Evolutionary conservation across 371 early-diverging fungal species (phyloP).

Genomic region (Mucor mucedo): DNA sequence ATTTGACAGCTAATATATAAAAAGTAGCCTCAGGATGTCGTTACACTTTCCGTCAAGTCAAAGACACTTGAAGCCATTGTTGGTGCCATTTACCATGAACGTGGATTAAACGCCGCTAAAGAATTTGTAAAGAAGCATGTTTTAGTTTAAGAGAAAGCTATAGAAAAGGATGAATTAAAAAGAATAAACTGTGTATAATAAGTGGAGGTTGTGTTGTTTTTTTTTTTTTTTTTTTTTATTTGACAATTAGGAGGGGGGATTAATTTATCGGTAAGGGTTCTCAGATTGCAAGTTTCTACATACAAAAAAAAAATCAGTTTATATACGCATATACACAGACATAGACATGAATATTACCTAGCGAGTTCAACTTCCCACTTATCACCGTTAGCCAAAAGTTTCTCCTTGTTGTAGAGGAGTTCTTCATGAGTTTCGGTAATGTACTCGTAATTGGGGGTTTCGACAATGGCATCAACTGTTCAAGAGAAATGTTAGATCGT

Average conservation of each 20-base stretch:
- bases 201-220: neutral
- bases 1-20: neutral
- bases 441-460: conserved; percentile 96
- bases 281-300: conserved; percentile 63
- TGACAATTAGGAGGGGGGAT: conserved; percentile 2
- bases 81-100: conserved; percentile 35
- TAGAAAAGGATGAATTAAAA: neutral
- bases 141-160: conserved; percentile 9
- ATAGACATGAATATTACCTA: conserved; percentile 40
- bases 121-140: conserved; percentile 32
- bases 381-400: conserved; percentile 96
- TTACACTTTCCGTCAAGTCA: conserved; percentile 22
- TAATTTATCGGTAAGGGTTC: conserved; percentile 66
- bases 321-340: neutral
- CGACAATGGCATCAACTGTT: conserved; percentile 96
- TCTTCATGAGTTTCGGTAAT: conserved; percentile 97
- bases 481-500: neutral
- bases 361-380: conserved; percentile 96
- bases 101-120: conserved; percentile 31
- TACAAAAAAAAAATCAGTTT: neutral
- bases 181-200: neutral
- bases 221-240: conserved; percentile 4
- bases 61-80: conserved; percentile 27
- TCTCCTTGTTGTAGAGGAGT: conserved; percentile 97
- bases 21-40: conserved; percentile 13